Conservation (phyloP, 805 yeast genomes). For the Suhomyces canberraensis region DNA sequence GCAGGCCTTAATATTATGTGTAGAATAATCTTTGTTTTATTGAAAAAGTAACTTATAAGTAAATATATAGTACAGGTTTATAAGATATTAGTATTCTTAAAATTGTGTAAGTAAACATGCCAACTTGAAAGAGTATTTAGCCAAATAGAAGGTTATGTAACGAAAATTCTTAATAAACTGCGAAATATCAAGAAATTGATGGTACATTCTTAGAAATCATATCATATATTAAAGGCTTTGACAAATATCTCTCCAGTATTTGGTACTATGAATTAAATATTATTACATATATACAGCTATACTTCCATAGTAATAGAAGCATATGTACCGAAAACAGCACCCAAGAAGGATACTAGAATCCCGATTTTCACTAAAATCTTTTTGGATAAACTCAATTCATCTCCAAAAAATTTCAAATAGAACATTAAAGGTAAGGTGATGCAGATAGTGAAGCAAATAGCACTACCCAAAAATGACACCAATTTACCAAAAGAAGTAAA, state of each 20-base stretch:
- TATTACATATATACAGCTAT: neutral
- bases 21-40: too few species aligned
- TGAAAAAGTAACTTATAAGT: too few species aligned
- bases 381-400: conserved; percentile 41
- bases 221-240: too few species aligned
- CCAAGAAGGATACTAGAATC: conserved; percentile 41
- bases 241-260: too few species aligned
- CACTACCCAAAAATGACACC: conserved; percentile 78
- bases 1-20: neutral
- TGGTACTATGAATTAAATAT: neutral
- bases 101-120: too few species aligned
- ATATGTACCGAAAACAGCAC: conserved; percentile 59
- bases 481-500: conserved; percentile 80
- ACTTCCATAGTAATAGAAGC: conserved; percentile 29
- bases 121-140: too few species aligned
- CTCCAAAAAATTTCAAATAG: conserved; percentile 55
- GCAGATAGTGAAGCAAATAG: conserved; percentile 77
- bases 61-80: too few species aligned
- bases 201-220: too few species aligned
- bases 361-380: conserved; percentile 39
- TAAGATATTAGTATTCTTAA: too few species aligned
- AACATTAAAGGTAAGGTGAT: conserved; percentile 73
- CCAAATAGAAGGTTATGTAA: too few species aligned
- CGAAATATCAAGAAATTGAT: too few species aligned
- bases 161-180: too few species aligned